phyloP scores from a whole-genome alignment of 768 basidiomycete species.

The Leccinum boreale region DNA sequence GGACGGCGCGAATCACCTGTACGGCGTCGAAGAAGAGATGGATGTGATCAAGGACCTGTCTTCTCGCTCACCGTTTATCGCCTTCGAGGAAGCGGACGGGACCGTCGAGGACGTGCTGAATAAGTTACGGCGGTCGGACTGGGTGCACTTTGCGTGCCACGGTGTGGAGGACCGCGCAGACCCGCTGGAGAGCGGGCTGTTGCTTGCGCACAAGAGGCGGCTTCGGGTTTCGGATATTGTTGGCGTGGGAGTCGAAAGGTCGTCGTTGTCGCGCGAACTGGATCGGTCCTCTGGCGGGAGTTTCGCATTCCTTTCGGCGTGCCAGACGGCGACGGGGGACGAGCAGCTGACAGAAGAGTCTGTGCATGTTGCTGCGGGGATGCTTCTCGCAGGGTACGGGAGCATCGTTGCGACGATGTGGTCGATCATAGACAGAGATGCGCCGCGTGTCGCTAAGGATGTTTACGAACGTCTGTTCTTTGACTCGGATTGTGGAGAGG shows the following conservation, averaged over 20 bases:
- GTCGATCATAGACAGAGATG: constrained; percentile 1
- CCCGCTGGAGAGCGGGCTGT: constrained; percentile 21
- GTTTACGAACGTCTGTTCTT: not conserved
- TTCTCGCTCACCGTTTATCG: not conserved
- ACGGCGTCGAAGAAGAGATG: constrained; percentile 9
- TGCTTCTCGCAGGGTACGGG: constrained; percentile 1
- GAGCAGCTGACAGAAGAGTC: not conserved
- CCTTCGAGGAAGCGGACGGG: not conserved
- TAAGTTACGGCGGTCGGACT: not conserved
- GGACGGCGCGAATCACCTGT: not conserved
- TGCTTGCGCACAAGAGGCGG: not conserved
- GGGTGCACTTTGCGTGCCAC: constrained; percentile 34
- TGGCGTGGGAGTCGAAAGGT: not conserved
- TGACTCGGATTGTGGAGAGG: not conserved
- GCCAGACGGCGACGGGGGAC: not conserved
- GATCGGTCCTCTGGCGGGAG: constrained; percentile 9
- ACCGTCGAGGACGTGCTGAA: not conserved
- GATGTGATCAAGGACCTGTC: constrained; percentile 13
- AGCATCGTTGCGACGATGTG: not conserved
- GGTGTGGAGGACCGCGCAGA: constrained; percentile 17
- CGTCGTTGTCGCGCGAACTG: not conserved
- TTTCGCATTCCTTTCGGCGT: constrained; percentile 25
- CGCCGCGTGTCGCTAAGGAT: not conserved
- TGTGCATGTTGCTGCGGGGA: not conserved
- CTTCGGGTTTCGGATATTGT: not conserved